Base-by-base conservation (phyloP, 2,329 filamentous ascomycete species). In the Phialocephala subalpina region DNA sequence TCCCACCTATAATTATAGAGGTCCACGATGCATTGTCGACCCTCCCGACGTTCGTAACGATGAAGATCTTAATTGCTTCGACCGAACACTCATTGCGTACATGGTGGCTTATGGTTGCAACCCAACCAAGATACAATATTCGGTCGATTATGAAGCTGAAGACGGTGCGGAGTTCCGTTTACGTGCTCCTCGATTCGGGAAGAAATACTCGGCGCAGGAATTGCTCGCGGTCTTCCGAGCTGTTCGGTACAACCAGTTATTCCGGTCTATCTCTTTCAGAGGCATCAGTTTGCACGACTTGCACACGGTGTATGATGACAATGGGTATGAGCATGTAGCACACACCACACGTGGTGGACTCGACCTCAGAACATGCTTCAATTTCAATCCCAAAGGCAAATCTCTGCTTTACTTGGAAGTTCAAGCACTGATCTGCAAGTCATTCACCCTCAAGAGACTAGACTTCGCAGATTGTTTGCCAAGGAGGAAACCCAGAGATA, bases 211-310 rank as follows among this genome's bases (percentile, higher is more conserved):
- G 1, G 80, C 82, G 4, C 75, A 88, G 27, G 90, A 92, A 73
- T 78, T 92, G n/a, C 82, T 92, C 35, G 88, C 90, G 4, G 84
- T 92, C n/a, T 84, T 91, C 81, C 83, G 90, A 67, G 83, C 90
- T 11, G 77, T 92, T 61, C 85, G 90, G 47, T 92, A 91, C 76
- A 92, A 92, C 73, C 89, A 92, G 72, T 85, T 82, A 0, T 92
- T 92, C 75, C 81, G 81, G 33, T 87, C 87, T 0, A 87, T 92
- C 25, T 92, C 90, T 0, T 92, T 92, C 73, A 84, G 84, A 33
- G 84, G 85, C 45, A 83, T 92, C 56, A 84, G 83, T 68, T 78
- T 92, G n/a, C 88, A 92, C 73, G 78, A 81, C 35, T 77, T 92
- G n/a, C 89, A 91, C 69, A 84, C 85, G 16, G 74, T 89, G 27